Conservation (phyloP, 306 rosid species). For the Gastrolobium bilobum region DNA sequence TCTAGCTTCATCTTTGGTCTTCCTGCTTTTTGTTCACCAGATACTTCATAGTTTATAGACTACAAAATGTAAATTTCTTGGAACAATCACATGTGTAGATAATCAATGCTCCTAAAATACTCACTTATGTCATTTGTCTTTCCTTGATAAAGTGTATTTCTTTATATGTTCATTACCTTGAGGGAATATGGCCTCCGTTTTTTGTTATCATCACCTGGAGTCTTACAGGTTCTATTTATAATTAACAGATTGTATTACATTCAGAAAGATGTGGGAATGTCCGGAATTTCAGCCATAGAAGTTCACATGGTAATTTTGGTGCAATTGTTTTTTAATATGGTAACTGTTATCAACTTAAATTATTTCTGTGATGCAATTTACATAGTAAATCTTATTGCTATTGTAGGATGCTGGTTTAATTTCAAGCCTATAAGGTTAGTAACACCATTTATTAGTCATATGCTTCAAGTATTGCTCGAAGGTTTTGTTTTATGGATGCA, state of each 20-base stretch:
- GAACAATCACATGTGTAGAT: neutral
- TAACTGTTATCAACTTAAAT: conserved; percentile 1
- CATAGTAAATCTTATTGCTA: conserved; percentile 13
- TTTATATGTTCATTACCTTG: neutral
- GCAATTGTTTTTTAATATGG: neutral
- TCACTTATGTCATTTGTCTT: neutral
- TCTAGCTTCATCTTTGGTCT: neutral
- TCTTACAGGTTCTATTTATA: neutral
- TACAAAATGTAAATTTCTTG: conserved; percentile 1
- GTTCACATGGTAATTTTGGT: conserved; percentile 57
- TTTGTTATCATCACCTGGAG: conserved; percentile 1
- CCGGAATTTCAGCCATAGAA: conserved; percentile 56
- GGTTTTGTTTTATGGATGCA: neutral
- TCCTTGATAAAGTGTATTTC: neutral
- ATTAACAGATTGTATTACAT: conserved; percentile 59
- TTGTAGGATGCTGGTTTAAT: conserved; percentile 64
- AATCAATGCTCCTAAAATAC: neutral
- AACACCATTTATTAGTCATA: conserved; percentile 7
- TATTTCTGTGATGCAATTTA: conserved; percentile 33
- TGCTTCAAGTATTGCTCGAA: conserved; percentile 26
- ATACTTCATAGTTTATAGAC: conserved; percentile 14
- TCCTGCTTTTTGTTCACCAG: neutral
- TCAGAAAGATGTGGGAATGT: conserved; percentile 59
- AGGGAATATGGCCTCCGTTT: neutral
- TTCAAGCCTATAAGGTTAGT: conserved; percentile 66